Conservation (phyloP, 164 flowering plant species). For the Protea cynaroides region DNA sequence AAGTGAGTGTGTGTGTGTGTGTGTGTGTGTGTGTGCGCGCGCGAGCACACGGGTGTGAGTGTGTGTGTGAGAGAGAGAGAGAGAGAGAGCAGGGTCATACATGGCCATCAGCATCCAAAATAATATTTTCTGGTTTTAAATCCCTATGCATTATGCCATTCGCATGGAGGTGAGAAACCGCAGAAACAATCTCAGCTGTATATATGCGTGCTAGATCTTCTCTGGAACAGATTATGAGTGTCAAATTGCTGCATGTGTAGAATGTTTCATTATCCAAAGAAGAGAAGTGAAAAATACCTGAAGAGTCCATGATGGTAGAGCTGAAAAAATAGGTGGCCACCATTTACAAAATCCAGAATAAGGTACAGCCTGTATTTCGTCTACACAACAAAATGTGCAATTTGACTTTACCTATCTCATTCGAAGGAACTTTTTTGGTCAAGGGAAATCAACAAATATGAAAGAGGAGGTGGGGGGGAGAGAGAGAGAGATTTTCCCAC, state of each 20-base stretch:
- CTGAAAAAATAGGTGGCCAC: slow-evolving; percentile 83
- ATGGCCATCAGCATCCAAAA: slow-evolving; percentile 78
- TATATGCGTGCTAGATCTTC: slow-evolving; percentile 78
- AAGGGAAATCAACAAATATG: no score
- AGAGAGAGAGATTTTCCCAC: no score
- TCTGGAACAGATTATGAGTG: slow-evolving; percentile 28
- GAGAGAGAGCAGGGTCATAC: slow-evolving; percentile 24
- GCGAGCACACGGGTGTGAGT: no score
- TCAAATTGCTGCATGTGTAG: background rate
- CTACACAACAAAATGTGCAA: slow-evolving; percentile 29
- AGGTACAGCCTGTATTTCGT: slow-evolving; percentile 72
- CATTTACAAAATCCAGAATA: slow-evolving; percentile 77
- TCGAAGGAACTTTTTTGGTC: background rate
- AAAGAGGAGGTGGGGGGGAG: no score
- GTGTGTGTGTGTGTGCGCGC: background rate
- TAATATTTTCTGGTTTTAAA: slow-evolving; percentile 82
- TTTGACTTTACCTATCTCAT: background rate
- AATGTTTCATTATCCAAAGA: slow-evolving; percentile 3
- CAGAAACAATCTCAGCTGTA: slow-evolving; percentile 81
- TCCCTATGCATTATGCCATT: slow-evolving; percentile 90
- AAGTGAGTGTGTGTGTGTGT: no score
- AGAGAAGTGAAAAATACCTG: slow-evolving; percentile 34
- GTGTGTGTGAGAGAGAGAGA: background rate
- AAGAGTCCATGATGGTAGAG: slow-evolving; percentile 80
- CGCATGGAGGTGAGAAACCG: slow-evolving; percentile 74